phyloP scores from a whole-genome alignment of 1,284 basidiomycete species.

The Vanrija sp. region DNA sequence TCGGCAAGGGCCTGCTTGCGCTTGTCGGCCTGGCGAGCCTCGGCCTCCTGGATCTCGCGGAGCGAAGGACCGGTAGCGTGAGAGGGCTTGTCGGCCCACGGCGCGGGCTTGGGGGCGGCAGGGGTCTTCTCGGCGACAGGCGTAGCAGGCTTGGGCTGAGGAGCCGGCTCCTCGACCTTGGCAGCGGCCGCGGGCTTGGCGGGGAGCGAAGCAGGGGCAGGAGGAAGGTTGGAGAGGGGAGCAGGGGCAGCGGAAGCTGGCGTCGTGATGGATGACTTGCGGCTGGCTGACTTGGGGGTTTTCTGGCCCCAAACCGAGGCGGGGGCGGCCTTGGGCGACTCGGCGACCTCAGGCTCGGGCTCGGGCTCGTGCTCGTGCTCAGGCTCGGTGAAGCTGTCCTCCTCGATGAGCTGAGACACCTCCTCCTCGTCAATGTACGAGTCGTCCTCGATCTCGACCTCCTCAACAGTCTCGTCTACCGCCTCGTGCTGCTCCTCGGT shows the following conservation, averaged over 20 bases:
- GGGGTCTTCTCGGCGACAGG: constrained; percentile 6
- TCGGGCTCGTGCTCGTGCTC: constrained; percentile 7
- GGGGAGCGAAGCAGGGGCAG: constrained; percentile 33
- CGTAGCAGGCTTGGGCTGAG: constrained; percentile 26
- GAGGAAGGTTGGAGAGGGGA: constrained; percentile 29
- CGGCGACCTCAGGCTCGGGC: constrained; percentile 2
- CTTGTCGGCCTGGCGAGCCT: constrained; percentile 73
- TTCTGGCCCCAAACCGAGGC: constrained; percentile 30
- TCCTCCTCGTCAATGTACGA: no score
- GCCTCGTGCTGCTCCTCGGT: not conserved
- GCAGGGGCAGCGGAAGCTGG: constrained; percentile 33
- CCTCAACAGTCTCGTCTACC: not conserved
- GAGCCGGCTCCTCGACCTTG: constrained; percentile 60
- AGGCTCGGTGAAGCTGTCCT: not conserved
- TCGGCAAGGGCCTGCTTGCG: constrained; percentile 61
- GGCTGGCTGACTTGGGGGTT: constrained; percentile 22
- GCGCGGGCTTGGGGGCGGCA: constrained; percentile 34
- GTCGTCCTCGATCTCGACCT: no score
- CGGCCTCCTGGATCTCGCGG: constrained; percentile 92
- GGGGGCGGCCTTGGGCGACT: constrained; percentile 15
- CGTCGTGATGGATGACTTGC: constrained; percentile 29
- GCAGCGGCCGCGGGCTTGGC: constrained; percentile 23
- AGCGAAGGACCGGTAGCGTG: constrained; percentile 60
- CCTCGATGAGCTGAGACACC: not conserved
- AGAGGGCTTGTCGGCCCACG: constrained; percentile 47